phyloP scores from a whole-genome alignment of 441 rosid genomes.

The Heliophila coronopifolia region DNA sequence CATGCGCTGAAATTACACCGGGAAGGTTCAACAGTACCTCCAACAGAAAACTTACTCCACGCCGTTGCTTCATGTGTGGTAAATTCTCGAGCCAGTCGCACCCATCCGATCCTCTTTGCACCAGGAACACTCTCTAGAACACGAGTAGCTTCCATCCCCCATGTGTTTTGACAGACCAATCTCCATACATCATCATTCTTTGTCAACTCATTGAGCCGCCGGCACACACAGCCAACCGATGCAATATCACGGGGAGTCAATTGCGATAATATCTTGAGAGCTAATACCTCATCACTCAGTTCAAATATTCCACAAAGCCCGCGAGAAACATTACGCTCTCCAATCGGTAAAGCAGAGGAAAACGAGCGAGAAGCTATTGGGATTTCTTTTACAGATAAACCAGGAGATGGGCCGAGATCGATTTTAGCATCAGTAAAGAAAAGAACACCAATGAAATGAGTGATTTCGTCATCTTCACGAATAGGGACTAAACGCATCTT shows the following conservation, averaged over 20 bases:
- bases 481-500: conserved; percentile 74
- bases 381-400: conserved; percentile 39
- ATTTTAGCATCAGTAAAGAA: conserved; percentile 73
- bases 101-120: conserved; percentile 88
- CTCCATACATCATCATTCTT: conserved; percentile 89
- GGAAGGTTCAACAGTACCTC: conserved; percentile 91
- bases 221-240: conserved; percentile 70
- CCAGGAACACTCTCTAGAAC: conserved; percentile 81
- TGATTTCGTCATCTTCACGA: conserved; percentile 69
- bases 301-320: conserved; percentile 69
- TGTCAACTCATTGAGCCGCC: conserved; percentile 55
- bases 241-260: conserved; percentile 89
- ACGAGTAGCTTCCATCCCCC: conserved; percentile 90
- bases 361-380: conserved; percentile 36
- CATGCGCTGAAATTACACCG: conserved; percentile 93
- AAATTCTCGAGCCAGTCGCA: conserved; percentile 76
- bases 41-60: conserved; percentile 90
- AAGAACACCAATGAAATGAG: conserved; percentile 85
- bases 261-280: conserved; percentile 64
- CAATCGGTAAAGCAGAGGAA: conserved; percentile 32
- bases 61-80: conserved; percentile 92
- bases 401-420: conserved; percentile 64
- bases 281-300: conserved; percentile 79
- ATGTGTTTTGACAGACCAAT: conserved; percentile 92
- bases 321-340: conserved; percentile 61